These are phyloP conservation scores for Alternaria ventricosa DNA, from an alignment of 2,329 filamentous ascomycete genomes.

Conservation along the genomic window DNA sequence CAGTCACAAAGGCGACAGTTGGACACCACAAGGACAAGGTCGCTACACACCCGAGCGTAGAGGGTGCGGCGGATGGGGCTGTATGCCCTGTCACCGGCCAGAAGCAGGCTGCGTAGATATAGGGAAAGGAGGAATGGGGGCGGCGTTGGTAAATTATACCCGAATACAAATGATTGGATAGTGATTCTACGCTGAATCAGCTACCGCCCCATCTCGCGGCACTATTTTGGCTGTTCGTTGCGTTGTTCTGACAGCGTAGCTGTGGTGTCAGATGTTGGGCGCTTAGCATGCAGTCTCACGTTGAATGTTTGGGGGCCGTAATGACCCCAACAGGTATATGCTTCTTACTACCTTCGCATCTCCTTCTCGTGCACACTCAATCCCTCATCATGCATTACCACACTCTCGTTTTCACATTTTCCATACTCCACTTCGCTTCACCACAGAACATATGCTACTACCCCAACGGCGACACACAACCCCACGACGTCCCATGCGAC, in stretches of 20 bases:
- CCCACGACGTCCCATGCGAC: background rate
- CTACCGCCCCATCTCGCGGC: background rate
- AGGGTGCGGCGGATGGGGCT: slow-evolving; percentile 43
- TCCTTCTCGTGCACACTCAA: background rate
- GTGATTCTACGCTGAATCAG: background rate
- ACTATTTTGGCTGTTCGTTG: background rate
- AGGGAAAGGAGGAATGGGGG: background rate
- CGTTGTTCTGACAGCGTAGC: background rate
- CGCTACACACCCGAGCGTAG: slow-evolving; percentile 49
- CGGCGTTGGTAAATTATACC: background rate
- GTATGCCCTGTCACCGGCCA: slow-evolving; percentile 54
- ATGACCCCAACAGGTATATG: background rate
- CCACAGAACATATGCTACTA: background rate
- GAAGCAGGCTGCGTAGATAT: slow-evolving; percentile 25
- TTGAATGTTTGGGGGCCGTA: background rate
- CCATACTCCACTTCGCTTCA: background rate
- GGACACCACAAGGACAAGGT: slow-evolving; percentile 54
- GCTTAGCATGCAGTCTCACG: background rate
- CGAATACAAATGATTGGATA: background rate
- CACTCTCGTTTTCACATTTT: background rate
- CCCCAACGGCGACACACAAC: background rate
- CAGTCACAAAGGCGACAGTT: slow-evolving; percentile 54
- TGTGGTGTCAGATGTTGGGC: background rate
- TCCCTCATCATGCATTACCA: background rate
- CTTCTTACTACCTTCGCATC: background rate